These are phyloP conservation scores for Achlya hypogyna DNA, from an alignment of 352 stramenopile species.

Conservation along the genomic window DNA sequence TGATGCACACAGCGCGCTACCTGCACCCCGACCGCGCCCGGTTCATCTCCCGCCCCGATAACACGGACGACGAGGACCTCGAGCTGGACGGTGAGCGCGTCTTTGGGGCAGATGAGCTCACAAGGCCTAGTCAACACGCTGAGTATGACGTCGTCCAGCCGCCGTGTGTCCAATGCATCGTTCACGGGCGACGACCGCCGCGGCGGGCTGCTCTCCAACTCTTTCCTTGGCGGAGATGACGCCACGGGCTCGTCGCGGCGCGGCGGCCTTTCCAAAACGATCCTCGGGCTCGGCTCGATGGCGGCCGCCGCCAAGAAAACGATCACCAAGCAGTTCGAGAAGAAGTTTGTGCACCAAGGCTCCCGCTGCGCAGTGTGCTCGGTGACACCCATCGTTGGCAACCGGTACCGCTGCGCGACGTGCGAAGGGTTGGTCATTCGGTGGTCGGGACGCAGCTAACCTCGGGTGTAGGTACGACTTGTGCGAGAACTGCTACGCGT, in stretches of 20 bases:
- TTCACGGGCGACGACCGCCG: constrained; percentile 9
- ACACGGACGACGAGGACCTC: background rate
- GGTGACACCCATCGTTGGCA: constrained; percentile 60
- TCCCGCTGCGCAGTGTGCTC: constrained; percentile 78
- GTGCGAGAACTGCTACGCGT: constrained; percentile 72
- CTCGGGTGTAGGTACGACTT: constrained; percentile 33
- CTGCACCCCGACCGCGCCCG: constrained; percentile 25
- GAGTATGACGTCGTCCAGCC: background rate
- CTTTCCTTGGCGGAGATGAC: background rate
- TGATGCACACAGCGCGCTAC: constrained; percentile 44
- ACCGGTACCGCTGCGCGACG: constrained; percentile 58
- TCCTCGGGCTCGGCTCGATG: constrained; percentile 3
- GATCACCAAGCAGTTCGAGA: constrained; percentile 26
- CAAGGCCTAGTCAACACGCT: background rate
- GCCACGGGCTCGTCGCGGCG: background rate
- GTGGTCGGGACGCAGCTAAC: too few species aligned
- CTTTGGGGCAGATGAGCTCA: background rate
- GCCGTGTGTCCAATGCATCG: constrained; percentile 3
- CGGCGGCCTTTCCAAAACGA: constrained; percentile 5
- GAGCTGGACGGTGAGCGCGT: background rate
- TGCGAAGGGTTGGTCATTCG: constrained; percentile 57
- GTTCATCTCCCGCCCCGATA: constrained; percentile 8
- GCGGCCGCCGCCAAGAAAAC: constrained; percentile 52
- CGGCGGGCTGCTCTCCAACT: constrained; percentile 17
- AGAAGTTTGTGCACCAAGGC: constrained; percentile 62